Conservation (phyloP, 2,329 filamentous ascomycete genomes). For the Trichoderma brevicompactum region DNA sequence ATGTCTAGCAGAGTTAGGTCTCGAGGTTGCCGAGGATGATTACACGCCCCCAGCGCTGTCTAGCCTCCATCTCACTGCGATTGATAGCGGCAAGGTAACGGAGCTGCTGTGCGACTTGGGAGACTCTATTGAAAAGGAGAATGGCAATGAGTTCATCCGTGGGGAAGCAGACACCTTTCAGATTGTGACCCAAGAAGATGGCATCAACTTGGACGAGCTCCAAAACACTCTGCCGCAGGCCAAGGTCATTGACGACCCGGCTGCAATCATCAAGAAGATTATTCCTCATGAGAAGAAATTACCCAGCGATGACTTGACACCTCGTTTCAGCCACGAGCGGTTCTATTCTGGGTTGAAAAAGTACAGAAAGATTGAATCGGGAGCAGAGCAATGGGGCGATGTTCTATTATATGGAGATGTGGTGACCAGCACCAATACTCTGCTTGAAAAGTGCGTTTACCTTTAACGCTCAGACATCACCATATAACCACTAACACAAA, state of each 20-base stretch:
- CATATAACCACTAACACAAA: constrained; percentile 6
- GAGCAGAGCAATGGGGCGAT: constrained; percentile 72
- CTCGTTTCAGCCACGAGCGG: constrained; percentile 81
- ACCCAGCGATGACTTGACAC: constrained; percentile 74
- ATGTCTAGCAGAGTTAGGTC: constrained; percentile 76
- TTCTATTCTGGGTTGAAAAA: constrained; percentile 74
- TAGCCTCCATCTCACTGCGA: constrained; percentile 77
- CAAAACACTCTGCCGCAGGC: constrained; percentile 53
- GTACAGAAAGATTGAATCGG: constrained; percentile 63
- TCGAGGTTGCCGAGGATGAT: constrained; percentile 74
- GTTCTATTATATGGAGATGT: constrained; percentile 86
- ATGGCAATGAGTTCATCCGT: constrained; percentile 72
- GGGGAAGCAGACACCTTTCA: constrained; percentile 84
- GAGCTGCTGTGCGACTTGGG: constrained; percentile 69
- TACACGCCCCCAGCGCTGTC: constrained; percentile 78
- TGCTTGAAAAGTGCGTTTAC: constrained; percentile 76
- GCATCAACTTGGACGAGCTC: constrained; percentile 62
- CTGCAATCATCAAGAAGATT: constrained; percentile 72
- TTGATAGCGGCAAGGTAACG: constrained; percentile 65
- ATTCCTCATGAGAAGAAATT: constrained; percentile 70
- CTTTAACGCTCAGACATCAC: neutral
- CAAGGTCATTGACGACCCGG: constrained; percentile 69
- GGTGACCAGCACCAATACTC: constrained; percentile 89
- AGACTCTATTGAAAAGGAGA: constrained; percentile 67
- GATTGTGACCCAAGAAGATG: constrained; percentile 68